phyloP scores from a whole-genome alignment of 805 yeast species.

The Candida odintsovae region DNA sequence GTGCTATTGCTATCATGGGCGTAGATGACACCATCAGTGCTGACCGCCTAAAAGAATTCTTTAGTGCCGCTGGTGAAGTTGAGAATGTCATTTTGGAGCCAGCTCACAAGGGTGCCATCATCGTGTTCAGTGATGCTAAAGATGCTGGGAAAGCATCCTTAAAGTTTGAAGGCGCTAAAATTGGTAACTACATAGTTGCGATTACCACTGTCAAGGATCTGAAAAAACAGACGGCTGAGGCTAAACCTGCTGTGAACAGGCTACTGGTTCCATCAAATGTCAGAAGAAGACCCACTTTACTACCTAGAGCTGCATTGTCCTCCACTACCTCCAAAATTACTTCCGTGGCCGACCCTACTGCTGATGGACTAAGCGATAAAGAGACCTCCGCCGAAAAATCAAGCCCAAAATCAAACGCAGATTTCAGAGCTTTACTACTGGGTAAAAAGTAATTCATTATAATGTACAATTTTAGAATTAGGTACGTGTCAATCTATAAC shows the following conservation, averaged over 20 bases:
- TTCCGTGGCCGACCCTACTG: too few relatives aligned
- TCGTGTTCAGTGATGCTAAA: conserved; percentile 36
- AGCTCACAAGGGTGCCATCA: conserved; percentile 41
- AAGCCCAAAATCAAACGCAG: conserved; percentile 17
- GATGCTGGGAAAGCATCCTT: conserved; percentile 50
- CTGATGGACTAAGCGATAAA: background rate
- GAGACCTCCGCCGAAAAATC: background rate
- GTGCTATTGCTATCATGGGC: conserved; percentile 21
- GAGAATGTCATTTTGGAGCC: conserved; percentile 40
- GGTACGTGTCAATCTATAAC: background rate
- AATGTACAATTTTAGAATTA: background rate
- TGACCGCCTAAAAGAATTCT: conserved; percentile 27
- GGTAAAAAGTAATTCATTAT: conserved; percentile 7
- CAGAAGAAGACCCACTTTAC: conserved; percentile 4
- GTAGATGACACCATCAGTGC: conserved; percentile 33
- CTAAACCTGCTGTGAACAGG: background rate
- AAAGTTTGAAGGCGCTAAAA: conserved; percentile 32
- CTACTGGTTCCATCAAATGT: conserved; percentile 7
- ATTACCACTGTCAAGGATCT: conserved; percentile 32
- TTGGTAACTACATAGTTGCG: conserved; percentile 29
- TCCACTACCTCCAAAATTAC: background rate
- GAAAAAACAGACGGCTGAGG: conserved; percentile 3
- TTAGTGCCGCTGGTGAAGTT: conserved; percentile 33
- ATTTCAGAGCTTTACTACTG: conserved; percentile 21
- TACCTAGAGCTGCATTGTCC: background rate